Base-by-base conservation (phyloP, 192 early-diverging fungal species). In the Coemansia sp. region DNA sequence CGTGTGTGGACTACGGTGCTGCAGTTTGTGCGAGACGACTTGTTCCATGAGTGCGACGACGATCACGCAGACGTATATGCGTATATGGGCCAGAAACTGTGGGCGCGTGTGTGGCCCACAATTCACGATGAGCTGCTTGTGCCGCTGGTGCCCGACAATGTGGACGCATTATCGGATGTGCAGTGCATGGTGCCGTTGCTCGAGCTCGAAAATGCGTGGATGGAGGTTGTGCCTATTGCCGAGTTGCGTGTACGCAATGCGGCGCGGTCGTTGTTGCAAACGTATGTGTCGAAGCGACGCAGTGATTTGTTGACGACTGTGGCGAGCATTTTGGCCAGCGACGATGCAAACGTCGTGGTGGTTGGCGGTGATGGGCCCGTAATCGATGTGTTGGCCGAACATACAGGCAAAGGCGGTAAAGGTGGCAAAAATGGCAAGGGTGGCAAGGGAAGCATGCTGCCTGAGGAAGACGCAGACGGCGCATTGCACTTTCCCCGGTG, bases 11-110 rank as follows among this genome's bases (percentile, higher is more conserved):
- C 62, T 23, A 47, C 46, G 18, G 71, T 73, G 12, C 52, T 79
- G 42, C 28, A 18, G 14, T 79, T 79, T 60, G 54, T 79, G 46
- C 71, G 67, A 42, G 60, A 65, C 25, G 67, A 73, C 38, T 50
- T 79, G 56, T 79, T 79, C 54, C 64, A 66, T 54, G 76, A 73
- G 31, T 40, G 68, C 8, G 67, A 42, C 21, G 76, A 79, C 18
- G 76, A 79, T 57, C 67, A 70, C 24, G 15, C 63, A 0, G 76
- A 67, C 1, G n/a, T 79, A 1, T 67, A 67, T 51, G 63, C 60
- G 12, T 73, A 73, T 40, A 12, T 79, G 26, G 76, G 76, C 23
- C 24, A 56, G 6, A 48, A 56, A 14, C 53, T 79, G 36, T 79
- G 76, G 76, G 28, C 55, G 6, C 20, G 56, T 0, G 48, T 79